These are phyloP conservation scores for Lodderomyces jiufengensis DNA, from an alignment of 1,139 yeast genomes.

Conservation along the genomic window DNA sequence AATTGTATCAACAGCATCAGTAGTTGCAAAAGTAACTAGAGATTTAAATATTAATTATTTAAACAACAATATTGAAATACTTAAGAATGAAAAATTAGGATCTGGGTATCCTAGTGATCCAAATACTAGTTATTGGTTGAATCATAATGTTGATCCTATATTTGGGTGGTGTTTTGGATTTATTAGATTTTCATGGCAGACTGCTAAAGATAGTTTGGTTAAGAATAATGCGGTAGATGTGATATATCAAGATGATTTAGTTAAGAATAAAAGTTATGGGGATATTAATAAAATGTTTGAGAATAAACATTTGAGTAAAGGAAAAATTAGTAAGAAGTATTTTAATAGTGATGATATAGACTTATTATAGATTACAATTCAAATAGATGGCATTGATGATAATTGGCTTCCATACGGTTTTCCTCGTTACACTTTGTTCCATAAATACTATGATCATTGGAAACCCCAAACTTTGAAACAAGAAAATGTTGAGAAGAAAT, in stretches of 20 bases:
- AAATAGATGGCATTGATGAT: no score
- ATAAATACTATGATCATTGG: no score
- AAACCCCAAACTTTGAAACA: background rate
- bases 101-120: constrained; percentile 97
- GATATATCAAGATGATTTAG: constrained; percentile 37
- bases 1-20: constrained; percentile 93
- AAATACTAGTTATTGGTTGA: constrained; percentile 72
- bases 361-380: constrained; percentile 4
- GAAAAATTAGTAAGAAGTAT: constrained; percentile 8
- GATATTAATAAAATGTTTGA: constrained; percentile 25
- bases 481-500: background rate
- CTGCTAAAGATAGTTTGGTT: constrained; percentile 70
- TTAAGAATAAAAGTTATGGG: constrained; percentile 24
- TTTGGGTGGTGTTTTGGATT: constrained; percentile 84
- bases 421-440: background rate
- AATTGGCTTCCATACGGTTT: background rate
- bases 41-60: constrained; percentile 59
- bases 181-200: constrained; percentile 91
- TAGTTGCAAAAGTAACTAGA: constrained; percentile 94
- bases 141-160: constrained; percentile 56
- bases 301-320: constrained; percentile 1
- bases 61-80: constrained; percentile 18
- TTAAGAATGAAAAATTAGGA: constrained; percentile 50
- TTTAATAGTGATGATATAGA: constrained; percentile 9
- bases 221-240: constrained; percentile 46